Base-by-base conservation (phyloP, 2,329 filamentous ascomycete species). In the Colletotrichum somersetense region DNA sequence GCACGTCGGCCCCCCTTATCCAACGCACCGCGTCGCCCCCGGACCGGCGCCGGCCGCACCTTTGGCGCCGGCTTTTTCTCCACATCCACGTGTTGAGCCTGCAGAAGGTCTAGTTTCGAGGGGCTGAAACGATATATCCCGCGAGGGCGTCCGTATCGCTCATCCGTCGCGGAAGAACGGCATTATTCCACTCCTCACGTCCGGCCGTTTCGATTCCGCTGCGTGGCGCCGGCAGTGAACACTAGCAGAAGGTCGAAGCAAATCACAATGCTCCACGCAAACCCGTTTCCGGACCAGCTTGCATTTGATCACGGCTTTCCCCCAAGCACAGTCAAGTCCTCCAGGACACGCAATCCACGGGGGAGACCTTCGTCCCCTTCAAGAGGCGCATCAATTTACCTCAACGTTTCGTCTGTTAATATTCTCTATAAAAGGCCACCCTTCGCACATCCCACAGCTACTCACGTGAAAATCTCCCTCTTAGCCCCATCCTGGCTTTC, bases 21-120 rank as follows among this genome's bases (percentile, higher is more conserved):
- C 35, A 50, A n/a, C n/a, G 50, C 30, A 11, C 35, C 46, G 26
- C 12, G 12, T n/a, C 23, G 18, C 18, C 18, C 46, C 10, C 10
- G 20, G 48, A 44, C 50, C 30, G 30, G 50, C 40, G 50, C 40
- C 12, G 42, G 40, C 66, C 33, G 20, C 42, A 18, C 16, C 33
- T 11, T 4, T 57, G 46, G 57, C 38, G 30, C 33, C 18, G 50
- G 30, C 20, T n/a, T 33, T 16, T 38, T n/a, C 16, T 55, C 20
- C n/a, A 42, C n/a, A n/a, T 7, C n/a, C 50, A 67, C 50, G 66
- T 50, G 58, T 33, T 40, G 40, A 16, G 20, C 12, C 58, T 35
- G 16, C 18, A 14, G 35, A 62, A 48, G 57, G 23, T 38, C 38
- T 48, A 63, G 50, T 33, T 7, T 18, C n/a, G 40, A 48, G 61